phyloP scores from a whole-genome alignment of 495 filamentous ascomycete species.

The Hyaloscypha bicolor region DNA sequence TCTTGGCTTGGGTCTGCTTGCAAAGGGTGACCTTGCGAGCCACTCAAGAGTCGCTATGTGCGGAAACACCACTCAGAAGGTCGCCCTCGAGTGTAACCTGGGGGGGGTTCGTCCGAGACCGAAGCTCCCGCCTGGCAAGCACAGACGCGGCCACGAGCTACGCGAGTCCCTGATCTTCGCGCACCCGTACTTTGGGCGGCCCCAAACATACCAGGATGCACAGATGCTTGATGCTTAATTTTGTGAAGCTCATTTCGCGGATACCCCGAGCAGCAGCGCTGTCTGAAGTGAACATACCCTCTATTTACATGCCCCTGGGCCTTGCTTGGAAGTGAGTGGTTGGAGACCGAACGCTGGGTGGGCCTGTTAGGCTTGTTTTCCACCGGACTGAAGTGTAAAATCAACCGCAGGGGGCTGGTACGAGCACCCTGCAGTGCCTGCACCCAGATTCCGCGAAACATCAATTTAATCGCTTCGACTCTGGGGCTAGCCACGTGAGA shows the following conservation, averaged over 20 bases:
- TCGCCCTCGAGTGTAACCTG: background rate
- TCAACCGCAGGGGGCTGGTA: background rate
- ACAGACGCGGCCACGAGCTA: background rate
- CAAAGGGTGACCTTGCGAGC: background rate
- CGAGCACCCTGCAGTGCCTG: background rate
- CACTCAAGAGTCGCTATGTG: background rate
- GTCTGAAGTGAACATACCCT: background rate
- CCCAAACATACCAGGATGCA: background rate
- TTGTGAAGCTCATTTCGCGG: conserved; percentile 1
- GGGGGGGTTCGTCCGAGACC: background rate
- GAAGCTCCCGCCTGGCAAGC: background rate
- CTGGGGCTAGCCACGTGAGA: conserved; percentile 1
- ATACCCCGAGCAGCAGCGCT: background rate
- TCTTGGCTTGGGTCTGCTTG: background rate
- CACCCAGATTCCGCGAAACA: background rate
- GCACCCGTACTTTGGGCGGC: background rate
- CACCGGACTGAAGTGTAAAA: too few relatives aligned
- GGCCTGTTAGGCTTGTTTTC: too few relatives aligned
- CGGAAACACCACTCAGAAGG: conserved; percentile 2
- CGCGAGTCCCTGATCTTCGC: background rate
- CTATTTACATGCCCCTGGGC: background rate
- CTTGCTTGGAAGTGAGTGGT: background rate
- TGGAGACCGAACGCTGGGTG: background rate
- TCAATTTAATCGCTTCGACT: background rate
- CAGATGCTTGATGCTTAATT: background rate